Base-by-base conservation (phyloP, 805 yeast species). In the Blastobotrys mokoenaii region DNA sequence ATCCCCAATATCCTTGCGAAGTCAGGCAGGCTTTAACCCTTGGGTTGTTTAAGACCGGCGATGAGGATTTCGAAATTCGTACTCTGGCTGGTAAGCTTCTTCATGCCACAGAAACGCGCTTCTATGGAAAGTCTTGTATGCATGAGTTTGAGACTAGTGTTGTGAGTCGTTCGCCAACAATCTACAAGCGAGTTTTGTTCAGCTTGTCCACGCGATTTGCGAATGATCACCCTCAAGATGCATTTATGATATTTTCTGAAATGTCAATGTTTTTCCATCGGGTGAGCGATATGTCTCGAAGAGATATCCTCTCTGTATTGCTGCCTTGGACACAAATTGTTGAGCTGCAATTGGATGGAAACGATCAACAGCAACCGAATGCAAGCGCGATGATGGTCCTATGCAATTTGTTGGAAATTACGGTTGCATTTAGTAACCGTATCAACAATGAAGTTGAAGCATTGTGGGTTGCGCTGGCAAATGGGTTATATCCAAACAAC, bases 321-420 rank as follows among this genome's bases (percentile, higher is more conserved):
- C 68, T 86, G 8, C 97, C 98, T 1, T 93, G 97, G 97, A 77
- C 89, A n/a, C 93, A 84, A 57, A 77, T 81, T 2, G 80, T 89
- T 38, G 84, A 82, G 38, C 68, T 90, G 45, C 74, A 74, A 35
- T 54, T 64, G 4, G 70, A 70, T 7, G 69, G 69, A 18, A 53
- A 65, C n/a, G 27, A 22, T 22, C 27, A 22, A 8, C 27, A 22
- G 27, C 73, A 70, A 29, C 45, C 49, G 5, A 40, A 44, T 14
- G 59, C 63, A 3, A 68, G 63, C 1, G 67, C 76, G 1, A 61
- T 72, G 41, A 86, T 89, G 94, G 86, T 87, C 1, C 57, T 90
- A 52, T 76, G 75, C 50, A 88, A 89, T 51, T 65, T 90, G 45
- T 78, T 89, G 60, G 97, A 86, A 53, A 82, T 93, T 34, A 87